Evolutionary conservation across 2,329 filamentous ascomycete genomes (phyloP).

Genomic region (Aspergillus sp.): DNA sequence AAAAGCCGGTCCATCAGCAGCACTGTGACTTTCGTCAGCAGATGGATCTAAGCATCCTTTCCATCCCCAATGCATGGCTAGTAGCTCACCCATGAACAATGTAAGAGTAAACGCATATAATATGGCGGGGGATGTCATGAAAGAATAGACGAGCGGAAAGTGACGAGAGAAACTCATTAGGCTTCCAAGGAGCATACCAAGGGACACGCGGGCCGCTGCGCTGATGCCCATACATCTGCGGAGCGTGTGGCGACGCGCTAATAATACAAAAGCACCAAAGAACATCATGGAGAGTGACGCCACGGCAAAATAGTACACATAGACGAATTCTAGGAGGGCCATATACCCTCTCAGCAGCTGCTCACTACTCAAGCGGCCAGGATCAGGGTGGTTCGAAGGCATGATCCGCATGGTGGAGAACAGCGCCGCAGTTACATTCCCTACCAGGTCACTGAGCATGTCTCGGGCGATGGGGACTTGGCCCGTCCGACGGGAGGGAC

Average conservation of each 20-base stretch:
- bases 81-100: conserved; percentile 32
- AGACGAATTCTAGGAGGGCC: conserved; percentile 41
- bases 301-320: conserved; percentile 43
- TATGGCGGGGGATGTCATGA: conserved; percentile 45
- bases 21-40: conserved; percentile 27
- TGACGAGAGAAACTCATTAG: conserved; percentile 33
- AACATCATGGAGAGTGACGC: conserved; percentile 40
- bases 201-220: conserved; percentile 29
- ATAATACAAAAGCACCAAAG: conserved; percentile 35
- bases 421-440: conserved; percentile 43
- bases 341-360: conserved; percentile 41
- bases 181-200: conserved; percentile 32
- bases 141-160: conserved; percentile 38
- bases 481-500: conserved; percentile 23
- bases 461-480: conserved; percentile 29
- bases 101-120: conserved; percentile 37
- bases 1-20: conserved; percentile 40
- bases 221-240: conserved; percentile 28
- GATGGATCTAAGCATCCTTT: neutral
- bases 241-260: conserved; percentile 31
- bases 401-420: conserved; percentile 45
- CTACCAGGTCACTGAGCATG: conserved; percentile 36
- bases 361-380: conserved; percentile 29
- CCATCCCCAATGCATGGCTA: neutral
- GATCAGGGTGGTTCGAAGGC: conserved; percentile 31